Evolutionary conservation across 495 filamentous ascomycete genomes (phyloP), one percentile per base, ranked within the genome.

Genomic region (Staphylotrichum tortipilum): DNA sequence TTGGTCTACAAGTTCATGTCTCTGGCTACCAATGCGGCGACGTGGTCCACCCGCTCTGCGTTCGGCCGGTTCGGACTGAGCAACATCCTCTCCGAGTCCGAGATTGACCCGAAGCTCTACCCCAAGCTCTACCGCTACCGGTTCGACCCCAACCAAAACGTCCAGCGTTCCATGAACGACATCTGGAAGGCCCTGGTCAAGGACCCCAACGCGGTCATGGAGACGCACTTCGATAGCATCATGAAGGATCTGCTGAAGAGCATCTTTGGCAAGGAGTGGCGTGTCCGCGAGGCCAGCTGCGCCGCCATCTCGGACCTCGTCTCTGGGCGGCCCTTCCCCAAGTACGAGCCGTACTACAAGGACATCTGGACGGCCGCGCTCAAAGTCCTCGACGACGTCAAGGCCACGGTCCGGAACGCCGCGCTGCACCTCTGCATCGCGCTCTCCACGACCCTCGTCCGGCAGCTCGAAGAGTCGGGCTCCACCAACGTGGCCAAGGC

Each of bases 1-100:
- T 75, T 98, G 3, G 88, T 96, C 7, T 98, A 98, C 67, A 84
- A 89, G 48, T 95, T 97, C 64, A 98, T 98, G 92, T 88, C 88
- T 1, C 69, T 98, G 50, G 92, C 92, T 3, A 84, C 88, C 1
- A 92, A 95, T 54, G 94, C 94, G 47, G 88, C 90, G 1, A 87
- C 94, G 28, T 98, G 92, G 92, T 89, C 89, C 3, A 94, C 87
- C 18, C 81, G 92, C 19, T 91, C 92, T 2, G 90, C 92, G 1
- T 95, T 98, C 66, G 91, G 92, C 14, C 79, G 89, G 14, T 94
- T 96, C 54, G 92, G 92, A 2, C 77, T 98, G 47, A 91, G 86
- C 60, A 90, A 78, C 48, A 89, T 98, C 41, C 78, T 98, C 39
- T 92, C 88, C 12, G 86, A 91, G 47, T 87, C 88, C 0, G 87